A percentile compares a stretch with the other conserved stretches of the same genome.
These are phyloP conservation scores for Pyronema domesticum DNA, from an alignment of 495 filamentous ascomycete species.

Conservation along the genomic window DNA sequence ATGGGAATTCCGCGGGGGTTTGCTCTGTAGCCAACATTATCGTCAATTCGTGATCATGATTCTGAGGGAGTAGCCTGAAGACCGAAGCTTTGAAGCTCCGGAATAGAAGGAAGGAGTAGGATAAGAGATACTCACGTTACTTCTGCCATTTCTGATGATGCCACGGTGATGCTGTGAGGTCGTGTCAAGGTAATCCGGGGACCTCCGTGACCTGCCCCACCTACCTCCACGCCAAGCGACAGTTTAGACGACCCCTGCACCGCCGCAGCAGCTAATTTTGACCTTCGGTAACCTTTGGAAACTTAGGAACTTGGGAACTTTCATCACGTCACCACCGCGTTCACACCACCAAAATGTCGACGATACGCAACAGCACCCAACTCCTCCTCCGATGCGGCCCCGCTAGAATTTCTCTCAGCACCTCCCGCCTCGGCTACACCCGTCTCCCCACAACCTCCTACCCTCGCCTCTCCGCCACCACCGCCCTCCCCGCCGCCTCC, in stretches of 20 bases:
- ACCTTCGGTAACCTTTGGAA: too few species aligned
- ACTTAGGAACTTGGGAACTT: too few species aligned
- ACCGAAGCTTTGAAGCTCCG: neutral
- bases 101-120: neutral
- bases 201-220: too few species aligned
- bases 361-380: neutral
- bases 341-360: neutral
- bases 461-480: neutral
- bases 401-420: neutral
- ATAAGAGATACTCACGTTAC: conserved; percentile 6
- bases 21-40: conserved; percentile 30
- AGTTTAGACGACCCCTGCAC: too few species aligned
- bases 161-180: neutral
- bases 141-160: conserved; percentile 11
- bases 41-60: neutral
- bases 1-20: conserved; percentile 89
- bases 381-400: neutral
- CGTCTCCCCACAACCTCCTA: neutral
- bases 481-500: neutral
- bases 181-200: too few species aligned
- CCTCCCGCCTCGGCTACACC: neutral
- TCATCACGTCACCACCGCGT: neutral
- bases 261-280: neutral
- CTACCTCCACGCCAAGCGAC: too few species aligned
- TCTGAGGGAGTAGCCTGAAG: neutral